A percentile compares a stretch with the other conserved stretches of the same genome.
These are phyloP conservation scores for Rosa hybrid DNA, from an alignment of 331 rosid species.

Conservation along the genomic window DNA sequence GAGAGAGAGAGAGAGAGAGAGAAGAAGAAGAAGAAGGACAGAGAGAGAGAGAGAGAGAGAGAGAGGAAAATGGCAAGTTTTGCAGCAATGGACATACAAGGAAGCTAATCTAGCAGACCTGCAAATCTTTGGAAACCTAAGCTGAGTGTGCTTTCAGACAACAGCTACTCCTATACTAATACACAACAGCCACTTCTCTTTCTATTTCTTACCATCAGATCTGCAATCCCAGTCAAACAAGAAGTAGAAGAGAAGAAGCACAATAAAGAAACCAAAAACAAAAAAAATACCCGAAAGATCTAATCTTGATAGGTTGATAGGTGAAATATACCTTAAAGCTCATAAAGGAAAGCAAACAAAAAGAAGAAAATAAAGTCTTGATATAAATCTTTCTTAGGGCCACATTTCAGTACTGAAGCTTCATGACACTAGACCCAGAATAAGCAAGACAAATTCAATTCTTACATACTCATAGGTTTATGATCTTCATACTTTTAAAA, in stretches of 20 bases:
- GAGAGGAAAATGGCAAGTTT: constrained; percentile 26
- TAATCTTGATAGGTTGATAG: neutral
- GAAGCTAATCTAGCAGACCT: constrained; percentile 50
- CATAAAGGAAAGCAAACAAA: constrained; percentile 19
- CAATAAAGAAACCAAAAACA: neutral
- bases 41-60: constrained; percentile 17
- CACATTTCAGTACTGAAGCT: neutral
- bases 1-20: constrained; percentile 42
- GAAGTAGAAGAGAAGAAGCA: constrained; percentile 3
- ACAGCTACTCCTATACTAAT: neutral
- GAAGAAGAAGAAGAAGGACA: neutral
- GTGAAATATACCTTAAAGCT: constrained; percentile 13
- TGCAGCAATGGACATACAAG: constrained; percentile 34
- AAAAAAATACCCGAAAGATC: constrained; percentile 2
- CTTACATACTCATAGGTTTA: neutral
- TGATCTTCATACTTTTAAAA: neutral
- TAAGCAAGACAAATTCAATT: neutral
- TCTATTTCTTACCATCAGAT: constrained; percentile 41
- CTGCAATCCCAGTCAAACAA: constrained; percentile 27
- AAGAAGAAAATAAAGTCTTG: neutral
- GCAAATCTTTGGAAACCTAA: constrained; percentile 33
- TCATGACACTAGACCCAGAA: constrained; percentile 16
- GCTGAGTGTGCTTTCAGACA: constrained; percentile 4
- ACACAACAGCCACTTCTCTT: constrained; percentile 28
- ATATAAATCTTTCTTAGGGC: neutral